Percentiles rank a stretch among this genome's conserved stretches.
Evolutionary conservation across 768 basidiomycete genomes (phyloP).

Genomic region (Tulasnella sp.): DNA sequence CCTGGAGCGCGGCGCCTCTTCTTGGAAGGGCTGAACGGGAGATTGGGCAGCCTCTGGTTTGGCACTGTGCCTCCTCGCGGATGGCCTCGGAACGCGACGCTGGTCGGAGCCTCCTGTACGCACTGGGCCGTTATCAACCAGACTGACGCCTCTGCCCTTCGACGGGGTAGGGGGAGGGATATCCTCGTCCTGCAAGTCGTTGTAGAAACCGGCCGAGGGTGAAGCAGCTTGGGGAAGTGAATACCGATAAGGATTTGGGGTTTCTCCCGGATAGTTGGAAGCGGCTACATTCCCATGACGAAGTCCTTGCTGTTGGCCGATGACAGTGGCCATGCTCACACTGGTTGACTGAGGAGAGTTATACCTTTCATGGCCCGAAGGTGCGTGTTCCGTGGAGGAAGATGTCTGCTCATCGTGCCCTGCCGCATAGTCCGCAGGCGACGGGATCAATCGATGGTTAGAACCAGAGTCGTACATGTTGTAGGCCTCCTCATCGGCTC

Average conservation of each 20-base stretch:
- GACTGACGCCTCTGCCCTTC: constrained; percentile 59
- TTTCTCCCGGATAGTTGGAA: constrained; percentile 45
- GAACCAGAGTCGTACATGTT: constrained; percentile 38
- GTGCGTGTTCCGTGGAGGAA: not conserved
- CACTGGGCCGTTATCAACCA: constrained; percentile 81
- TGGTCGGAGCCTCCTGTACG: constrained; percentile 67
- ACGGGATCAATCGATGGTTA: constrained; percentile 44
- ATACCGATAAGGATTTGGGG: constrained; percentile 56
- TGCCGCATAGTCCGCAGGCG: constrained; percentile 18
- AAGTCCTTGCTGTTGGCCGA: not conserved
- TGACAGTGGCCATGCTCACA: not conserved
- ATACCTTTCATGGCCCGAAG: constrained; percentile 27
- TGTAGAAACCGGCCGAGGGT: constrained; percentile 2
- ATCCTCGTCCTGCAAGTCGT: not conserved
- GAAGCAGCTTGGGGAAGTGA: constrained; percentile 42
- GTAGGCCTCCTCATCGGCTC: constrained; percentile 1
- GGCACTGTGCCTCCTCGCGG: constrained; percentile 55
- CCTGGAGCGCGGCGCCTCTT: constrained; percentile 35
- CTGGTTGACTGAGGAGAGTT: not conserved
- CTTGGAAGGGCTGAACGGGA: constrained; percentile 34
- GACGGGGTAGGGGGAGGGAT: not conserved
- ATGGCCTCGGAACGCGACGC: constrained; percentile 66
- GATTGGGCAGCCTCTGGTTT: constrained; percentile 37
- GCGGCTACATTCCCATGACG: constrained; percentile 34
- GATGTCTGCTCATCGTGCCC: not conserved